Percentiles rank a stretch among this genome's conserved stretches.
These are phyloP conservation scores for Mycena polygramma DNA, from an alignment of 768 basidiomycete genomes.

Conservation along the genomic window DNA sequence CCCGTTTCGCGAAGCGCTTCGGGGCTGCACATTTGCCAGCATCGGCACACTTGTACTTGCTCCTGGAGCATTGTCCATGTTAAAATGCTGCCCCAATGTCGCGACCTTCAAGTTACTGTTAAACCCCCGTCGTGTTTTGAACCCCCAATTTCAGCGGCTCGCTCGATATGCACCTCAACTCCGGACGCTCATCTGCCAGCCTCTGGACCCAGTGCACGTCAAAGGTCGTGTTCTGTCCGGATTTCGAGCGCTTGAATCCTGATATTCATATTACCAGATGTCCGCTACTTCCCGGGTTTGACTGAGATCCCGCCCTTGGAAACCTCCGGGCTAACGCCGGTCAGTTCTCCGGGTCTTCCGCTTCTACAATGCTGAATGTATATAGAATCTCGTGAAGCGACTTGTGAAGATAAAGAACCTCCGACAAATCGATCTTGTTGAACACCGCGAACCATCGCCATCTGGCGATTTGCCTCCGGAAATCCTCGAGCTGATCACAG, in stretches of 20 bases:
- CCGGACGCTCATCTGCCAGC: background rate
- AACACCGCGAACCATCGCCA: too few relatives aligned
- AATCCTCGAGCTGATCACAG: too few relatives aligned
- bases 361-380: background rate
- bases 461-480: too few relatives aligned
- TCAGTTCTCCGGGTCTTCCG: background rate
- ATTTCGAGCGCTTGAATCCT: background rate
- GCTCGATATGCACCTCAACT: background rate
- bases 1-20: background rate
- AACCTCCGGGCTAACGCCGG: background rate
- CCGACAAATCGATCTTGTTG: background rate
- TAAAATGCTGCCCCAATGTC: conserved; percentile 1
- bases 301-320: background rate
- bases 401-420: background rate
- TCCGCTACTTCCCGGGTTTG: background rate
- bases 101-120: background rate
- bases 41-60: background rate
- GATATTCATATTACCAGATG: background rate
- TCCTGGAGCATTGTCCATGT: background rate
- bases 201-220: background rate
- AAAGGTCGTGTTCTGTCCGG: too few relatives aligned
- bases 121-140: too few relatives aligned
- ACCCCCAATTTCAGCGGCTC: background rate
- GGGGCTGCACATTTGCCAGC: background rate
- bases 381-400: background rate